A percentile compares a stretch with the other conserved stretches of the same genome.
Conservation (phyloP, 768 basidiomycete genomes). For the Suillus discolor region DNA sequence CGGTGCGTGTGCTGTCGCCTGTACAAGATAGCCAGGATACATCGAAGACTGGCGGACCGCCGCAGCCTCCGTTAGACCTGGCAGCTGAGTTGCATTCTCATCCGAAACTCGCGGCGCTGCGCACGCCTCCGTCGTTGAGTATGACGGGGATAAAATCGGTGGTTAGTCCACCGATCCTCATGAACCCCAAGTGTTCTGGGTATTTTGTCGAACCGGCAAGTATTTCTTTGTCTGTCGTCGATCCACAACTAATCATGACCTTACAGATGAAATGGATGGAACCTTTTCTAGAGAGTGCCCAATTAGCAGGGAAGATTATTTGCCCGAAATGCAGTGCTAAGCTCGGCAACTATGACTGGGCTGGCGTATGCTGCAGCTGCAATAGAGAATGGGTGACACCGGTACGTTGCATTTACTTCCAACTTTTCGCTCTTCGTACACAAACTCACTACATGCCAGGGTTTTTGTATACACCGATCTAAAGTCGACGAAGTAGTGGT, state of each 20-base stretch:
- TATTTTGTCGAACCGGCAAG: conserved; percentile 96
- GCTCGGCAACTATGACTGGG: conserved; percentile 97
- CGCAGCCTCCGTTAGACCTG: conserved; percentile 35
- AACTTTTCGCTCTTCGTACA: not conserved
- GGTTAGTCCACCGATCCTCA: conserved; percentile 64
- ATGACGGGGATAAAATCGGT: conserved; percentile 31
- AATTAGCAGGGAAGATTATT: conserved; percentile 82
- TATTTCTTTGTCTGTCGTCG: conserved; percentile 16
- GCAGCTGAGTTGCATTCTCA: conserved; percentile 47
- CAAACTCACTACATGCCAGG: conserved; percentile 34
- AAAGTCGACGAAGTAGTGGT: conserved; percentile 64
- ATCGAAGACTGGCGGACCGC: not conserved
- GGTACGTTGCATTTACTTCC: conserved; percentile 45
- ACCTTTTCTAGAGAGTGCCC: conserved; percentile 70
- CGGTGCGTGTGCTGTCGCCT: not conserved
- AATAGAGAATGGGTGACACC: conserved; percentile 86
- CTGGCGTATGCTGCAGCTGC: conserved; percentile 89
- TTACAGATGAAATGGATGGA: conserved; percentile 96
- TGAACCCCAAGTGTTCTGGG: conserved; percentile 87
- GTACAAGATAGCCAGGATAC: conserved; percentile 5
- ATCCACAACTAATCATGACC: not conserved
- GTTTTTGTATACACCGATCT: conserved; percentile 68
- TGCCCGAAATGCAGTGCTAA: conserved; percentile 94
- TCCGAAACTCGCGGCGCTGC: conserved; percentile 53
- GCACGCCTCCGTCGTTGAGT: conserved; percentile 27